Evolutionary conservation across 768 basidiomycete species (phyloP), one percentile per base, ranked within the genome.

Genomic region (Amanita subjunquillea): DNA sequence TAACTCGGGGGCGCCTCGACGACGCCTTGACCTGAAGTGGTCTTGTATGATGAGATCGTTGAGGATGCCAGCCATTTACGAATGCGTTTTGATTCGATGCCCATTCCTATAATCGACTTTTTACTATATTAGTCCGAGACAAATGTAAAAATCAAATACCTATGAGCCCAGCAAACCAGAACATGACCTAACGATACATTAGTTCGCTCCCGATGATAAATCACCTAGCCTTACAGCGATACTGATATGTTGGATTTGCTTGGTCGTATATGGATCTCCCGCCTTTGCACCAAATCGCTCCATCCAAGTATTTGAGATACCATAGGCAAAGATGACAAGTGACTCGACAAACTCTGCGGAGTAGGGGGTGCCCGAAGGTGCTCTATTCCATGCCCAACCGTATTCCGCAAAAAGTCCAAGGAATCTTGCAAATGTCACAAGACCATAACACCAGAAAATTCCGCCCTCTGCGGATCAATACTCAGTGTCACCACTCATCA

Each of bases 341-440:
- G 84, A 89, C 66, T 92, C 90, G 53, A 83, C 73, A 50, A 89
- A 85, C 64, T 91, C 89, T 4, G 83, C 87, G 6, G 83, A 80
- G 6, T 76, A 72, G 42, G 69, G 69, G 22, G 69, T 67, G 20
- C 71, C 69, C 3, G 68, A 65, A 0, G 82, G 85, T 0, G 80
- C 71, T 25, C 76, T 70, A 63, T 98, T 98, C 94, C 94, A 98
- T 13, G 95, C 90, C 94, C 94, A 98, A 3, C 95, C 95, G 29
- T 81, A 67, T 46, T 89, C 82, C 22, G 90, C 77, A 65, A 84
- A 92, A 4, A 89, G 80, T 25, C 94, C 94, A 45, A 95, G 79
- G 71, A 89, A 98, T n/a, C 95, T 86, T n/a, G 82, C 87, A 64
- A 96, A 98, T 0, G 88, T 82, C 47, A 89, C 65, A 4, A 97